Percentiles rank a stretch among this genome's conserved stretches.
These are phyloP conservation scores for Pichia sp. DNA, from an alignment of 1,139 yeast genomes.

Conservation along the genomic window DNA sequence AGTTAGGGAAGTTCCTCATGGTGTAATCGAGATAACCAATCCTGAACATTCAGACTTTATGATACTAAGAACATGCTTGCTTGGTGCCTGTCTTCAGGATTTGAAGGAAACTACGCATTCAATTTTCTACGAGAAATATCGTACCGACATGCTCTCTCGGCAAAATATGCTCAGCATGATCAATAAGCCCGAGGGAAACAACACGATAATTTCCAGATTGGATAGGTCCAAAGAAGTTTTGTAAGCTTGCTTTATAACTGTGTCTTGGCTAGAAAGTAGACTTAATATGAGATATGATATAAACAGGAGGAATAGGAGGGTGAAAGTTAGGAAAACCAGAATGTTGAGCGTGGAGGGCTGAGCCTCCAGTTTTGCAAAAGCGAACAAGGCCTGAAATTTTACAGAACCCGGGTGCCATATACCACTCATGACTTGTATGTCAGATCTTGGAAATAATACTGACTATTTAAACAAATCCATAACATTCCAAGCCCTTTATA, in stretches of 20 bases:
- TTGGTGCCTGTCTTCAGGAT: slow-evolving; percentile 92
- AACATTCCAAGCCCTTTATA: too few relatives aligned
- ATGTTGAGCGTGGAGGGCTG: too few relatives aligned
- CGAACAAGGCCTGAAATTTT: too few relatives aligned
- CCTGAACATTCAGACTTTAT: slow-evolving; percentile 90
- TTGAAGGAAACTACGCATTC: slow-evolving; percentile 85
- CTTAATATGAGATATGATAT: too few relatives aligned
- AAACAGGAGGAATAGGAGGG: too few relatives aligned
- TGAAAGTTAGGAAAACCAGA: too few relatives aligned
- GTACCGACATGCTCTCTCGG: slow-evolving; percentile 46
- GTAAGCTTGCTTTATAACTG: slow-evolving; percentile 1
- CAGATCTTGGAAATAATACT: too few relatives aligned
- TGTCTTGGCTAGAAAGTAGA: background rate
- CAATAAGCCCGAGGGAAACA: background rate
- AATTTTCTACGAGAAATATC: slow-evolving; percentile 75
- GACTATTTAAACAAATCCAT: too few relatives aligned
- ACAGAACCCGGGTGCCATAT: too few relatives aligned
- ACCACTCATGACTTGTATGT: too few relatives aligned
- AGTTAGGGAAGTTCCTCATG: slow-evolving; percentile 79
- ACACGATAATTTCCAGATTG: background rate
- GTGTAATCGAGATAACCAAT: slow-evolving; percentile 82
- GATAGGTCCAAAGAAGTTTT: slow-evolving; percentile 3
- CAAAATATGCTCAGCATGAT: slow-evolving; percentile 6
- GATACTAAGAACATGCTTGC: slow-evolving; percentile 80
- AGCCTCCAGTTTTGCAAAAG: too few relatives aligned